phyloP scores from a whole-genome alignment of 768 basidiomycete species.

The Fistulinella prunicolor region DNA sequence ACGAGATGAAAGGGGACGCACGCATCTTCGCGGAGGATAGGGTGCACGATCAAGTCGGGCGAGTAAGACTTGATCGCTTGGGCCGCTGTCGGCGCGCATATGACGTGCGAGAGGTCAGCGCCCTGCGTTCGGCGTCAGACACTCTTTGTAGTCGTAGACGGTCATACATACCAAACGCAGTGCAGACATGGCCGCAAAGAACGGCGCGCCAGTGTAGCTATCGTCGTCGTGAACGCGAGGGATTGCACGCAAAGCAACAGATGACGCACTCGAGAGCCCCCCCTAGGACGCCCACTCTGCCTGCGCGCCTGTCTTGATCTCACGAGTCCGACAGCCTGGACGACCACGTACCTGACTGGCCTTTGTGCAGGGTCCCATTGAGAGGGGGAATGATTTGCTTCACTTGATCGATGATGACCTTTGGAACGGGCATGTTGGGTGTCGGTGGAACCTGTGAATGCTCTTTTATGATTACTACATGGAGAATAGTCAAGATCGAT shows the following conservation, averaged over 20 bases:
- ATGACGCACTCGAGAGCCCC: constrained; percentile 83
- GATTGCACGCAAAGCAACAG: background rate
- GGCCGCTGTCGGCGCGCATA: constrained; percentile 92
- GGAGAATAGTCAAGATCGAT: constrained; percentile 4
- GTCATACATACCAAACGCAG: constrained; percentile 61
- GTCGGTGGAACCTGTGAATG: background rate
- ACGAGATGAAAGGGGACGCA: constrained; percentile 34
- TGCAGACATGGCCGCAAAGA: constrained; percentile 90
- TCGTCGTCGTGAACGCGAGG: background rate
- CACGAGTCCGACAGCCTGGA: background rate
- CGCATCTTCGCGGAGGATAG: constrained; percentile 72
- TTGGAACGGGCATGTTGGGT: constrained; percentile 64
- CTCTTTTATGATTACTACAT: too few species aligned
- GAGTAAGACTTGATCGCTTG: constrained; percentile 95
- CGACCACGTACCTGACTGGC: constrained; percentile 71
- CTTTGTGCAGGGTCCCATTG: constrained; percentile 86
- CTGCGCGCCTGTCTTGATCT: constrained; percentile 33
- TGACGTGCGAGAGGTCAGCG: constrained; percentile 94
- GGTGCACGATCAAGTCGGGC: constrained; percentile 96
- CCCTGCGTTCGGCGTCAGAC: constrained; percentile 47
- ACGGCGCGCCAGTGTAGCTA: constrained; percentile 97
- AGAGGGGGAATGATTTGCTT: constrained; percentile 88
- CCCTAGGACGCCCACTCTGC: constrained; percentile 90
- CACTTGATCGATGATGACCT: constrained; percentile 63
- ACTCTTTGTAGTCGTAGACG: background rate